A percentile compares a stretch with the other conserved stretches of the same genome.
These are phyloP conservation scores for Stachybotrys chartarum DNA, from an alignment of 2,329 filamentous ascomycete species.

Conservation along the genomic window DNA sequence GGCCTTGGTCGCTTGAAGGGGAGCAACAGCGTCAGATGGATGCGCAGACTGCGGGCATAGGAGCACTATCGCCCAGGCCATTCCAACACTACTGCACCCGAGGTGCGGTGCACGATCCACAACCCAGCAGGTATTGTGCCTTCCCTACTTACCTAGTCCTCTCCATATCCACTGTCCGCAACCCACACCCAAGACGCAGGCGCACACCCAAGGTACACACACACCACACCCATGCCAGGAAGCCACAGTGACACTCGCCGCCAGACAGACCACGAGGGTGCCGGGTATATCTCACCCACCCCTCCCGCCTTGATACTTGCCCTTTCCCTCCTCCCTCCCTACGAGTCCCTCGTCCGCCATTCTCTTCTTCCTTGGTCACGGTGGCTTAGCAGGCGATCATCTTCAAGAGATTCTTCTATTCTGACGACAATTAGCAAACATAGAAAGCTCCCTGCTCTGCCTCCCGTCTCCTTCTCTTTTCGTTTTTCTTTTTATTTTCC, in stretches of 20 bases:
- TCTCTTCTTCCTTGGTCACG: constrained; percentile 49
- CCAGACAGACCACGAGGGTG: neutral
- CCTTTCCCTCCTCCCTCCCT: constrained; percentile 34
- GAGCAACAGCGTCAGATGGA: too few species aligned
- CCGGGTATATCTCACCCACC: constrained; percentile 36
- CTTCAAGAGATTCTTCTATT: constrained; percentile 9
- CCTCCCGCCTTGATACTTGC: constrained; percentile 32
- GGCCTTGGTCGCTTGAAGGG: too few species aligned
- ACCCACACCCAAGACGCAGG: neutral
- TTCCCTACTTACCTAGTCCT: neutral
- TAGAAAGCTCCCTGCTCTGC: constrained; percentile 37
- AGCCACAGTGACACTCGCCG: neutral
- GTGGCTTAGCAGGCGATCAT: constrained; percentile 54
- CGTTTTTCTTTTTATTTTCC: constrained; percentile 34
- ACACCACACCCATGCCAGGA: neutral
- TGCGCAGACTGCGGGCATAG: neutral
- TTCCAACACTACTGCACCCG: neutral
- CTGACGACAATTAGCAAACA: neutral
- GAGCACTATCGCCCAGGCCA: neutral
- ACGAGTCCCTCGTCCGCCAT: constrained; percentile 52
- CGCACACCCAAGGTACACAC: neutral
- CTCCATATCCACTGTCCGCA: neutral
- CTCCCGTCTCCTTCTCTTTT: constrained; percentile 42
- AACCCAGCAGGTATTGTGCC: too few species aligned
- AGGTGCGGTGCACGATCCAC: too few species aligned